Conservation (phyloP, 257 asterid genomes). For the Euphrasia confusa region DNA sequence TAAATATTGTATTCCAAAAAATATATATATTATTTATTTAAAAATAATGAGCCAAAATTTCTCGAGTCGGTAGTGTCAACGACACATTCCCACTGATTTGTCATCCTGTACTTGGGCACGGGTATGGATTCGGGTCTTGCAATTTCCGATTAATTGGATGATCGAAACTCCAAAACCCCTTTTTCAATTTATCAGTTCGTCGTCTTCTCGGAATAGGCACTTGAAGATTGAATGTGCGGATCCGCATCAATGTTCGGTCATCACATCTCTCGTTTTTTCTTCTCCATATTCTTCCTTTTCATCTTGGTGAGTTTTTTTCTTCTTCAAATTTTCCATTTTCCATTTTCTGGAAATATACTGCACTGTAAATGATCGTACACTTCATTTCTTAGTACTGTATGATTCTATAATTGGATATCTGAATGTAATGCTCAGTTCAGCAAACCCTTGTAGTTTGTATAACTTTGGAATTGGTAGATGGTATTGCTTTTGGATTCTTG, state of each 20-base stretch:
- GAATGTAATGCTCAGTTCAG: neutral
- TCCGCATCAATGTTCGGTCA: slow-evolving; percentile 38
- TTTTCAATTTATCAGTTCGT: neutral
- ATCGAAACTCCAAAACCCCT: neutral
- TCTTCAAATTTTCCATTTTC: neutral
- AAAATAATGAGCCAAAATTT: no score
- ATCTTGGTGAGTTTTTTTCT: slow-evolving; percentile 31
- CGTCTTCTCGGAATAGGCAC: slow-evolving; percentile 1
- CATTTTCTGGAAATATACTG: neutral
- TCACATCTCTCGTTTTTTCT: slow-evolving; percentile 28
- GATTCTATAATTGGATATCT: slow-evolving; percentile 9
- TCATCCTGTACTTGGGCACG: no score
- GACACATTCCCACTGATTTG: no score
- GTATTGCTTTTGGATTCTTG: slow-evolving; percentile 7
- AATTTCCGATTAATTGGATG: no score
- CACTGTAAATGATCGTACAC: neutral
- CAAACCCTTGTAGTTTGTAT: neutral
- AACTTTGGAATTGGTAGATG: neutral
- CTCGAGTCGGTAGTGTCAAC: no score
- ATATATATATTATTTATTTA: no score
- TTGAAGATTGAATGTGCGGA: slow-evolving; percentile 34
- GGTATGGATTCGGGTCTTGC: no score
- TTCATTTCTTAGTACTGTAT: slow-evolving; percentile 9
- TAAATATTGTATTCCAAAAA: no score
- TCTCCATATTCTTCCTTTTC: slow-evolving; percentile 25